Conservation (phyloP, 1,139 yeast genomes). For the Magnusiomyces ingens region DNA sequence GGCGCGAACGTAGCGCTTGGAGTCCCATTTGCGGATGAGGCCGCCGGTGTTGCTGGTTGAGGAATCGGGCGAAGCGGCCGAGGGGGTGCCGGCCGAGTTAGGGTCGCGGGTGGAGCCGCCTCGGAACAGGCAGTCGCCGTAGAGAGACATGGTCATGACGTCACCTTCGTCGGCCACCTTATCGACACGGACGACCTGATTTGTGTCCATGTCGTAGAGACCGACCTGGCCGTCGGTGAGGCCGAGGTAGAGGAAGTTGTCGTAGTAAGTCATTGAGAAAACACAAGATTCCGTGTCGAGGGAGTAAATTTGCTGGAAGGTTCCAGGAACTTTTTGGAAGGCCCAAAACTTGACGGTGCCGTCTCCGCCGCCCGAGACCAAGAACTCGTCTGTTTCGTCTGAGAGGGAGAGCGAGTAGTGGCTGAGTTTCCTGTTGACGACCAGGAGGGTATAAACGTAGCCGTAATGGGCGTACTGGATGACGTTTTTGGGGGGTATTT, state of each 20-base stretch:
- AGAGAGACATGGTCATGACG: slow-evolving; percentile 47
- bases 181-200: slow-evolving; percentile 51
- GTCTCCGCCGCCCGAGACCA: slow-evolving; percentile 83
- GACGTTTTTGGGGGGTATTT: slow-evolving; percentile 59
- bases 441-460: slow-evolving; percentile 67
- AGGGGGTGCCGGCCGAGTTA: no score
- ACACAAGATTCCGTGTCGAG: slow-evolving; percentile 66
- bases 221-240: slow-evolving; percentile 63
- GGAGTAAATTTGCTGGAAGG: slow-evolving; percentile 32
- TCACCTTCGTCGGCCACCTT: slow-evolving; percentile 38
- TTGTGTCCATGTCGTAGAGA: slow-evolving; percentile 79
- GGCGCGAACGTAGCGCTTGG: slow-evolving; percentile 24
- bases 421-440: slow-evolving; percentile 18
- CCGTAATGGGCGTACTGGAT: slow-evolving; percentile 87
- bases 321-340: slow-evolving; percentile 24
- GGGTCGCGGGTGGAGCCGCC: slow-evolving; percentile 29
- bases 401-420: slow-evolving; percentile 11
- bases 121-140: slow-evolving; percentile 46
- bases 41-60: slow-evolving; percentile 20
- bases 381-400: slow-evolving; percentile 33
- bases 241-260: slow-evolving; percentile 72
- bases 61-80: no score
- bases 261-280: slow-evolving; percentile 56
- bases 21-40: slow-evolving; percentile 29
- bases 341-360: slow-evolving; percentile 78